Conservation (phyloP, 2,329 filamentous ascomycete genomes). For the Akanthomyces lecanii region DNA sequence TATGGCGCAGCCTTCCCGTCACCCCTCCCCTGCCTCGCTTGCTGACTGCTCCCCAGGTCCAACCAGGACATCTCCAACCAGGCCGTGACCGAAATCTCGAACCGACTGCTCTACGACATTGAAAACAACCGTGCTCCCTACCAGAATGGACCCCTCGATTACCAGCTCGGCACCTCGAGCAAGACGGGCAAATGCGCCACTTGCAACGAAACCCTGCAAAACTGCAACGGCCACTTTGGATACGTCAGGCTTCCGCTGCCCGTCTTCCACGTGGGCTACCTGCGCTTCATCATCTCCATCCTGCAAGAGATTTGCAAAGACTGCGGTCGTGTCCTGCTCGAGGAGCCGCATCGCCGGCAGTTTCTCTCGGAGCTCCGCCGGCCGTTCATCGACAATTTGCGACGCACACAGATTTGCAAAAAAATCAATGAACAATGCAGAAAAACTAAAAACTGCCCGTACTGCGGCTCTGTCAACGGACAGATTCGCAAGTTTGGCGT, state of each 20-base stretch:
- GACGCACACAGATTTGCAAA: conserved; percentile 78
- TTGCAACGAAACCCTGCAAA: conserved; percentile 73
- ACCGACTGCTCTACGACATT: conserved; percentile 89
- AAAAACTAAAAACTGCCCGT: conserved; percentile 77
- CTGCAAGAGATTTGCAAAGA: conserved; percentile 95
- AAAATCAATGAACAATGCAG: conserved; percentile 84
- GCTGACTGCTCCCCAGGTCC: conserved; percentile 50
- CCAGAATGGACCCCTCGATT: conserved; percentile 80
- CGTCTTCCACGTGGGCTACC: conserved; percentile 92
- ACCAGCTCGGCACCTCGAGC: conserved; percentile 81
- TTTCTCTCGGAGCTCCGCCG: conserved; percentile 78
- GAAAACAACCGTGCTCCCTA: conserved; percentile 72
- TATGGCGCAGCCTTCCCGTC: neutral
- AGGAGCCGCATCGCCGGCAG: conserved; percentile 70
- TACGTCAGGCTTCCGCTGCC: conserved; percentile 87
- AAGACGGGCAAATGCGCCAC: conserved; percentile 78
- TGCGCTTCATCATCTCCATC: conserved; percentile 88
- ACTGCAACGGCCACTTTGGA: conserved; percentile 93
- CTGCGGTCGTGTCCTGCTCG: conserved; percentile 78
- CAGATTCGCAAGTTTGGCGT: conserved; percentile 87
- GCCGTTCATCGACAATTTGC: conserved; percentile 80
- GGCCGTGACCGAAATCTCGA: conserved; percentile 89
- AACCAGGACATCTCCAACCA: conserved; percentile 95
- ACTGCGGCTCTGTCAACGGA: conserved; percentile 80
- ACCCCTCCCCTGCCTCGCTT: neutral